Conservation (phyloP, 768 basidiomycete genomes). For the Pulveroboletus sp. region DNA sequence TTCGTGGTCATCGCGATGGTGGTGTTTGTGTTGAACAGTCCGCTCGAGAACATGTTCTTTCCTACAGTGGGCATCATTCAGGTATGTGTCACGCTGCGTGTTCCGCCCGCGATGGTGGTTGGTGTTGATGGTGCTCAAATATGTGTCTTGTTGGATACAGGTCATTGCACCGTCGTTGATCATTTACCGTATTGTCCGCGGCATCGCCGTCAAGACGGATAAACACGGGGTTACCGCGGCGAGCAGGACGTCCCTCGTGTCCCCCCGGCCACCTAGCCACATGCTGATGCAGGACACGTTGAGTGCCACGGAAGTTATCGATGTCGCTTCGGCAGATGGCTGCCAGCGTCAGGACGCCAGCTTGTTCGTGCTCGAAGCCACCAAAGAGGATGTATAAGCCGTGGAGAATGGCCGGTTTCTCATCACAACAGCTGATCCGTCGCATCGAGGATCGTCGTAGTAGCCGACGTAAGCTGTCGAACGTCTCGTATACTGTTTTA, state of each 20-base stretch:
- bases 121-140: neutral
- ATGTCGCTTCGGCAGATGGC: neutral
- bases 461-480: no score
- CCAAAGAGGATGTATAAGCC: constrained; percentile 5
- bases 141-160: neutral
- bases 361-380: constrained; percentile 6
- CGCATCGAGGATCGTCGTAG: no score
- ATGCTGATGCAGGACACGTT: neutral
- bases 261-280: neutral
- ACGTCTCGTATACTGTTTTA: no score
- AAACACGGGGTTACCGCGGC: neutral
- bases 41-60: constrained; percentile 21
- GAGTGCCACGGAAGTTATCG: constrained; percentile 9
- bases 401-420: neutral
- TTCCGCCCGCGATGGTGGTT: neutral
- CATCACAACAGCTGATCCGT: no score
- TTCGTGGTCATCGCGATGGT: constrained; percentile 10
- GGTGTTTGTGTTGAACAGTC: constrained; percentile 18
- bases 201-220: constrained; percentile 19
- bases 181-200: constrained; percentile 18
- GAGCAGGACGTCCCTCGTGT: constrained; percentile 13
- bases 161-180: constrained; percentile 18
- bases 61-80: constrained; percentile 20
- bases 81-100: constrained; percentile 2
- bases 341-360: neutral